These are phyloP conservation scores for Aspergillus sp. DNA, from an alignment of 2,329 filamentous ascomycete genomes.

Conservation along the genomic window DNA sequence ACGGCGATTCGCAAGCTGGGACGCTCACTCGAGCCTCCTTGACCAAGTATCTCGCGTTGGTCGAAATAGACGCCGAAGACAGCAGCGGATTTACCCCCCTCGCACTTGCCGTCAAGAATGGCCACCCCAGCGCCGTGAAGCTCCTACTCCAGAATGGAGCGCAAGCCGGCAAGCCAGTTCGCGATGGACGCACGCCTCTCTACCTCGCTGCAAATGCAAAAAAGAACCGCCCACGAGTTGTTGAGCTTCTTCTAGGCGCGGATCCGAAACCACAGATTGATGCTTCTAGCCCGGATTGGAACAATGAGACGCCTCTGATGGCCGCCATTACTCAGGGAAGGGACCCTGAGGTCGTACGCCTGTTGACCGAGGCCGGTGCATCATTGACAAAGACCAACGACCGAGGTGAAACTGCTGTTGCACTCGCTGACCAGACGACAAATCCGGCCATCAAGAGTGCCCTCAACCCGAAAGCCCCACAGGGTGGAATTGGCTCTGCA, in stretches of 20 bases:
- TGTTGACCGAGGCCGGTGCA: neutral
- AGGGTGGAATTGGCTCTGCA: neutral
- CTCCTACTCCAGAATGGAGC: neutral
- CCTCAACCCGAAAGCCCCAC: neutral
- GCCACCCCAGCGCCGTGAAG: neutral
- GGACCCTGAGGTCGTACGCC: slow-evolving; percentile 1
- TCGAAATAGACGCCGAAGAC: neutral
- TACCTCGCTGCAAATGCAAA: slow-evolving; percentile 5
- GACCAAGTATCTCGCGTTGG: neutral
- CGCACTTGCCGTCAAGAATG: slow-evolving; percentile 4
- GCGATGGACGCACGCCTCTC: neutral
- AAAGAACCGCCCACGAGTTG: neutral
- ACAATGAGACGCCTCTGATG: slow-evolving; percentile 3
- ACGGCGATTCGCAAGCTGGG: neutral
- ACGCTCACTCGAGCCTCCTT: neutral
- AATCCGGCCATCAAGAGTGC: slow-evolving; percentile 7
- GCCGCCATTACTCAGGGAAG: slow-evolving; percentile 1
- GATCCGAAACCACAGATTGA: slow-evolving; percentile 1
- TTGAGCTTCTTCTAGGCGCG: neutral
- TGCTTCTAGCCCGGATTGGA: neutral
- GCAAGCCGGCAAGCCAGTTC: neutral
- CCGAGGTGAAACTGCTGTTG: slow-evolving; percentile 3
- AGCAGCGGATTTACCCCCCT: neutral
- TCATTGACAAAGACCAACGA: slow-evolving; percentile 4
- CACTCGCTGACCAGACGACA: neutral